phyloP scores from a whole-genome alignment of 108 stramenopile species.

The Cylindrotheca fusiformis region DNA sequence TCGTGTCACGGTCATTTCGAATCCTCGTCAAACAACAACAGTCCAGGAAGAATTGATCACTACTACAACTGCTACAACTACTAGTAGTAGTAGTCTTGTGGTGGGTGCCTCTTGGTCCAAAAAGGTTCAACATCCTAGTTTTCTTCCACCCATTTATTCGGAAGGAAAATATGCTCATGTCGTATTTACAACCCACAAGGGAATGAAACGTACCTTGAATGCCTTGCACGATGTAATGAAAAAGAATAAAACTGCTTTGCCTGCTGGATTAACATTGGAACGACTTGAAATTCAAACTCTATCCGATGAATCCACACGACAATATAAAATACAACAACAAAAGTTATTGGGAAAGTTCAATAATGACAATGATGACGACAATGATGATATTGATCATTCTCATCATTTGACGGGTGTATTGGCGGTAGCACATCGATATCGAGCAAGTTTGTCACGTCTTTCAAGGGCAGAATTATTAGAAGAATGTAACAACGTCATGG shows the following conservation, averaged over 20 bases:
- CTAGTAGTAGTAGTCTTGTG: conserved; percentile 10
- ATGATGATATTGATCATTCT: conserved; percentile 28
- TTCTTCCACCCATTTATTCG: conserved; percentile 18
- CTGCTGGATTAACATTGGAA: conserved; percentile 32
- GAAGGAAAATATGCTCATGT: conserved; percentile 79
- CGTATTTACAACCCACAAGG: conserved; percentile 66
- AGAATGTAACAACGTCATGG: conserved; percentile 75
- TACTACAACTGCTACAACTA: not conserved
- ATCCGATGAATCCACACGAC: conserved; percentile 32
- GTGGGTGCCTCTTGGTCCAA: conserved; percentile 11
- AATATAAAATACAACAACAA: conserved; percentile 10
- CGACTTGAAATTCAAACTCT: conserved; percentile 53
- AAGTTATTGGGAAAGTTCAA: not conserved
- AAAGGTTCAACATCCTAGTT: conserved; percentile 23
- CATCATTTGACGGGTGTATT: conserved; percentile 38
- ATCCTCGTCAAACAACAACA: conserved; percentile 39
- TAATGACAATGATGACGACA: conserved; percentile 18
- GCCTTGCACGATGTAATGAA: conserved; percentile 46
- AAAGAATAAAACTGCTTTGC: conserved; percentile 12
- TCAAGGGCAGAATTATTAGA: conserved; percentile 52
- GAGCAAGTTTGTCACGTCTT: conserved; percentile 22
- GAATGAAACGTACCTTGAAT: conserved; percentile 54
- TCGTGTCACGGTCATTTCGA: conserved; percentile 69
- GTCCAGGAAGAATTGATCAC: not conserved
- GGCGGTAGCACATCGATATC: conserved; percentile 50